Evolutionary conservation across 169 alveolate species (phyloP), one percentile per base, ranked within the genome.

Genomic region (Plasmodium coatneyi): DNA sequence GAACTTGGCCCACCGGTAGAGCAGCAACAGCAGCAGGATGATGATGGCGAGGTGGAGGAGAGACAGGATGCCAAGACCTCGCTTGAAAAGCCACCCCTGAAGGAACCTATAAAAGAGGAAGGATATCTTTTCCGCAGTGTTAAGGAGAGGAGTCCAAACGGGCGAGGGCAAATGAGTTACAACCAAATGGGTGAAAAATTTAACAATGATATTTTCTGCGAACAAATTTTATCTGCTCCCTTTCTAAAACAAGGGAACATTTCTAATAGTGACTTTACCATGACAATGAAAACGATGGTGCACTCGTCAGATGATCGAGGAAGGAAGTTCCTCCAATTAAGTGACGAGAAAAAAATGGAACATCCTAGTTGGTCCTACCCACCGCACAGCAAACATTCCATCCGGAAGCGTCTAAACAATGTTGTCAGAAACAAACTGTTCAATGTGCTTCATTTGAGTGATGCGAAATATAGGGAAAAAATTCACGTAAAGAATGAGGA

Each of bases 351-450:
- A 49, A 30, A 56, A 52, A 54, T 52, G 71, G 36, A 66, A 9
- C 16, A 70, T 70, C 3, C 43, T 28, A 41, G 30, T 34, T 39
- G 36, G 41, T 66, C 46, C 52, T 39, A 25, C 34, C 46, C n/a
- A 4, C 41, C 74, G 0, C 76, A 83, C 0, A 16, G 36, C 7
- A 70, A 54, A 28, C 25, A 83, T 7, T 41, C 6, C 32, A 43
- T 83, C 1, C 60, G 34, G 9, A 71, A 71, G 7, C 43, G 71
- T 25, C 7, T 71, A 10, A 6, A 83, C 12, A 5, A 25, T 10
- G 32, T 83, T 30, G 76, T 83, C 30, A 43, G 76, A 83, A 83
- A 43, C 76, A 70, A 71, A 36, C 3, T 52, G 16, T 71, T 83
- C 43, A 83, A 70, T 19, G 19, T 14, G 10, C n/a, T 39, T 43